Evolutionary conservation across 2,329 filamentous ascomycete species (phyloP).

Genomic region (Claviceps cyperi): DNA sequence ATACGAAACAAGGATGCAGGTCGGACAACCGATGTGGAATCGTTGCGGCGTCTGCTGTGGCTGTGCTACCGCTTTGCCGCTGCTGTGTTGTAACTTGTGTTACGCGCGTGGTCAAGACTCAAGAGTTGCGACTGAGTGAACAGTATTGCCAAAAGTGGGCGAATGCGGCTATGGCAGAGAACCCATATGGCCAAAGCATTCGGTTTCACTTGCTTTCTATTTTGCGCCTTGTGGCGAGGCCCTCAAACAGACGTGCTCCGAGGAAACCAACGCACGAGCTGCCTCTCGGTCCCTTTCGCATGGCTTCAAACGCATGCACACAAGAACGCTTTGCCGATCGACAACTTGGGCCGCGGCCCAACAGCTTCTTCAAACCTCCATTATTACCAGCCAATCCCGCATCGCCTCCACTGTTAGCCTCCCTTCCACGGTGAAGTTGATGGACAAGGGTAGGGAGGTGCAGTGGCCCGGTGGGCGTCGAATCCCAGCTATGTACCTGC

Average conservation of each 20-base stretch:
- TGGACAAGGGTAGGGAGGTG: background rate
- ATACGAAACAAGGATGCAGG: background rate
- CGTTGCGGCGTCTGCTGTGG: background rate
- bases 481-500: too few species aligned
- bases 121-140: background rate
- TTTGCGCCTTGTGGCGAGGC: background rate
- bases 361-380: constrained; percentile 1
- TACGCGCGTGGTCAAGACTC: background rate
- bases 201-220: constrained; percentile 3
- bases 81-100: background rate
- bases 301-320: background rate
- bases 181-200: constrained; percentile 3
- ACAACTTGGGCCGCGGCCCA: background rate
- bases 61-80: background rate
- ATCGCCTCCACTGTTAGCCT: background rate
- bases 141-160: background rate
- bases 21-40: background rate
- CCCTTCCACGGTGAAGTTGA: background rate
- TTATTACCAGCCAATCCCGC: constrained; percentile 1
- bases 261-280: constrained; percentile 3
- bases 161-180: background rate
- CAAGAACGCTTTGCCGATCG: background rate
- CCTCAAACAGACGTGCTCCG: background rate
- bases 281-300: background rate
- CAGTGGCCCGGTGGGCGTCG: background rate